These are phyloP conservation scores for Chrysoporthe cubensis DNA, from an alignment of 2,329 filamentous ascomycete genomes.

Conservation along the genomic window DNA sequence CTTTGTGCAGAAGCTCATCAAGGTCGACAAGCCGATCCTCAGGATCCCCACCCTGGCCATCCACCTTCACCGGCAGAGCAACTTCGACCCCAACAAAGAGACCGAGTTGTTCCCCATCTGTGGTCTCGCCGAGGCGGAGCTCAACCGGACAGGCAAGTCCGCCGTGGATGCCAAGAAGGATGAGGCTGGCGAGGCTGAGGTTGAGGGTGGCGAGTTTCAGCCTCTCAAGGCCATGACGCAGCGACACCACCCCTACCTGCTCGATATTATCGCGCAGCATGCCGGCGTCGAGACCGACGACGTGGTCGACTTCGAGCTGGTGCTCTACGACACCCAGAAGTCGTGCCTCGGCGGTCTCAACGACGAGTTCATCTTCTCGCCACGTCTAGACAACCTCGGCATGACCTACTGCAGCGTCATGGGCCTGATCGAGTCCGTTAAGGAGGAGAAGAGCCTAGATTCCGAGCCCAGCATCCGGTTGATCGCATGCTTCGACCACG, in stretches of 20 bases:
- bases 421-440: conserved; percentile 81
- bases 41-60: conserved; percentile 93
- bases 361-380: conserved; percentile 94
- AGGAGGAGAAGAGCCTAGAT: conserved; percentile 66
- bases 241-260: conserved; percentile 85
- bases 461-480: conserved; percentile 82
- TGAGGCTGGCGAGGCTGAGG: conserved; percentile 43
- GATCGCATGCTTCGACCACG: conserved; percentile 95
- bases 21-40: conserved; percentile 87
- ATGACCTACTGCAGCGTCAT: conserved; percentile 94
- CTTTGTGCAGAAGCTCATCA: conserved; percentile 83
- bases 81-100: conserved; percentile 96
- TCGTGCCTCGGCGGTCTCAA: conserved; percentile 85
- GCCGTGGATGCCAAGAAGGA: conserved; percentile 47
- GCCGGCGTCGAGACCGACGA: conserved; percentile 71
- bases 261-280: conserved; percentile 83
- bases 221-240: conserved; percentile 78
- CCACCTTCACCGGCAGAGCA: conserved; percentile 84
- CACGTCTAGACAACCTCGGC: conserved; percentile 92
- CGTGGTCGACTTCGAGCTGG: conserved; percentile 90
- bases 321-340: conserved; percentile 96
- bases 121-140: conserved; percentile 82
- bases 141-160: conserved; percentile 72
- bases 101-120: conserved; percentile 93
- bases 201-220: conserved; percentile 61